Conservation (phyloP, 1,139 yeast species). For the Hansenula sp. region DNA sequence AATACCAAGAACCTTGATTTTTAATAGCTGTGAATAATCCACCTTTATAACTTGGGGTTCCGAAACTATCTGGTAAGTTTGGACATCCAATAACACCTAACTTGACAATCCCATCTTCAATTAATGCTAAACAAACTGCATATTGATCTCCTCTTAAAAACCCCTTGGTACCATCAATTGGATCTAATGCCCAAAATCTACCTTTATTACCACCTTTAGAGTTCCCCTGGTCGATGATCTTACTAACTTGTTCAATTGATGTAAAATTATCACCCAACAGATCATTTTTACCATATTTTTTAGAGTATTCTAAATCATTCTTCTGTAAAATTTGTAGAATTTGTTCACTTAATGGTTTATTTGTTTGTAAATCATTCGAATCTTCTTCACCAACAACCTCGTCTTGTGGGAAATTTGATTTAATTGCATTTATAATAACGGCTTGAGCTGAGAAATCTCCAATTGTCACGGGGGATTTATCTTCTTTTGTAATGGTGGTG, state of each 20-base stretch:
- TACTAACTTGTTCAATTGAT: conserved; percentile 47
- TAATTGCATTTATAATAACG: conserved; percentile 78
- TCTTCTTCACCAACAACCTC: conserved; percentile 95
- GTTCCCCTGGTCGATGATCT: conserved; percentile 74
- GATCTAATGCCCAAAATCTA: conserved; percentile 95
- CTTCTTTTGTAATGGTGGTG: conserved; percentile 74
- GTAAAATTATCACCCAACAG: conserved; percentile 30
- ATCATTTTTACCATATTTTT: conserved; percentile 21
- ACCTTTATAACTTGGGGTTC: conserved; percentile 26
- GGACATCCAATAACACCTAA: conserved; percentile 98
- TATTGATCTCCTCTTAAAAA: conserved; percentile 94
- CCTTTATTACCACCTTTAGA: conserved; percentile 75
- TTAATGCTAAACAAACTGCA: conserved; percentile 90
- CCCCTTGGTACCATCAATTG: conserved; percentile 98
- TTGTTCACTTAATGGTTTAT: conserved; percentile 40
- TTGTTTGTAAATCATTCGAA: conserved; percentile 56
- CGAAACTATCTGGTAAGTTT: conserved; percentile 59
- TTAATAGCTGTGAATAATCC: conserved; percentile 63
- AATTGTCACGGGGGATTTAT: conserved; percentile 91
- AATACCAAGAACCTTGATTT: conserved; percentile 71
- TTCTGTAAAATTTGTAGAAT: conserved; percentile 48
- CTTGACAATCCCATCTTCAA: conserved; percentile 79
- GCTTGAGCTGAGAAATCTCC: conserved; percentile 98
- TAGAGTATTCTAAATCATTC: conserved; percentile 29
- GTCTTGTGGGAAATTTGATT: conserved; percentile 75